These are phyloP conservation scores for Mercurialis annua DNA, from an alignment of 345 rosid genomes.

Conservation along the genomic window DNA sequence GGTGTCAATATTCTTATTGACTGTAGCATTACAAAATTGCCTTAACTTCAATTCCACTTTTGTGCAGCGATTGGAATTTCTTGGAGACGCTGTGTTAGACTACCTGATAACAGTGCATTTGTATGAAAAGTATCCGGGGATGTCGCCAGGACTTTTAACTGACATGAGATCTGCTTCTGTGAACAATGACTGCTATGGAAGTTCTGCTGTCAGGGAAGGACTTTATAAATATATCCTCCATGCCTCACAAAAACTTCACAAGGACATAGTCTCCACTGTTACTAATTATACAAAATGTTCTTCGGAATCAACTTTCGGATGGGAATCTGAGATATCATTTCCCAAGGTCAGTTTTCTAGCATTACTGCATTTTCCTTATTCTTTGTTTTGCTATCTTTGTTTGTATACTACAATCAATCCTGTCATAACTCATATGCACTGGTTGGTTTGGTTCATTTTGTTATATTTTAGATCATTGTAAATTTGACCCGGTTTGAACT, in stretches of 20 bases:
- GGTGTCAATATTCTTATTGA: neutral
- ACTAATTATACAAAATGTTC: slow-evolving; percentile 29
- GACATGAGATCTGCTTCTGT: slow-evolving; percentile 96
- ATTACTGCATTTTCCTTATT: neutral
- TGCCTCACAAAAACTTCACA: slow-evolving; percentile 60
- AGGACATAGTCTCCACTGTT: slow-evolving; percentile 39
- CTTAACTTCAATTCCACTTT: neutral
- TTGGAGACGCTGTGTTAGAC: slow-evolving; percentile 87
- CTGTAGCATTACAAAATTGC: neutral
- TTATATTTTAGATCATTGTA: too few relatives aligned
- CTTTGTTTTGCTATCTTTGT: neutral
- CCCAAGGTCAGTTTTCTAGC: slow-evolving; percentile 62
- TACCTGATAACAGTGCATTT: slow-evolving; percentile 62
- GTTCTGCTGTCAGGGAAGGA: slow-evolving; percentile 46
- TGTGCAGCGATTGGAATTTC: slow-evolving; percentile 85
- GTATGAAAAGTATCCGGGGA: slow-evolving; percentile 48
- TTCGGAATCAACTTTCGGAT: slow-evolving; percentile 53
- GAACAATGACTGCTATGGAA: slow-evolving; percentile 83
- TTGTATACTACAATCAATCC: neutral
- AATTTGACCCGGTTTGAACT: too few relatives aligned
- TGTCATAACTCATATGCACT: too few relatives aligned
- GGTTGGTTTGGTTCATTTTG: too few relatives aligned
- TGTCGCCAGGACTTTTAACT: slow-evolving; percentile 77
- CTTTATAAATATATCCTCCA: slow-evolving; percentile 71
- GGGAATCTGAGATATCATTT: slow-evolving; percentile 69